Conservation (phyloP, 345 rosid genomes). For the Lumnitzera racemosa region DNA sequence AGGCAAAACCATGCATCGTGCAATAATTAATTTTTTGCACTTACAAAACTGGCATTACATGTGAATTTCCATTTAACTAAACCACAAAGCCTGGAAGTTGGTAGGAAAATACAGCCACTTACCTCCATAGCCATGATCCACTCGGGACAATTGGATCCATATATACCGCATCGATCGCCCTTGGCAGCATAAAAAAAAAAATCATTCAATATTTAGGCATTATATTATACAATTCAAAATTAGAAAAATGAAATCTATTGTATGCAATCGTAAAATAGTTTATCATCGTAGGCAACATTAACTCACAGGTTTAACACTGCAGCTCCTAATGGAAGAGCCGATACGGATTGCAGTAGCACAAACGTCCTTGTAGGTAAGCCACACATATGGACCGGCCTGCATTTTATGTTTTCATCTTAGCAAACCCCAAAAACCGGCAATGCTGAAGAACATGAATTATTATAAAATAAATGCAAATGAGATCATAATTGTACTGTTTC, state of each 20-base stretch:
- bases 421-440: background rate
- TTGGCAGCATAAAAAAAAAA: conserved; percentile 14
- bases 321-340: conserved; percentile 72
- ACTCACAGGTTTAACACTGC: conserved; percentile 64
- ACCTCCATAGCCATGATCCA: conserved; percentile 95
- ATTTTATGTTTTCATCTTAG: background rate
- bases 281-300: background rate
- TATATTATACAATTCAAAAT: background rate
- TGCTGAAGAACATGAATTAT: background rate
- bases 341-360: conserved; percentile 48
- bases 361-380: conserved; percentile 77
- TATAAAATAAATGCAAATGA: background rate
- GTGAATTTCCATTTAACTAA: background rate
- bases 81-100: background rate
- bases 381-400: conserved; percentile 70
- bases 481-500: too few relatives aligned
- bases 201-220: background rate
- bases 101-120: background rate
- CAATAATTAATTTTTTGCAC: background rate
- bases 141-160: conserved; percentile 81
- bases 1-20: too few relatives aligned
- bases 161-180: conserved; percentile 87
- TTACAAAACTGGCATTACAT: background rate
- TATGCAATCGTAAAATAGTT: background rate
- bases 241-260: background rate